Evolutionary conservation across 805 yeast species (phyloP), one percentile per base, ranked within the genome.

Genomic region (Candida xyloterini): DNA sequence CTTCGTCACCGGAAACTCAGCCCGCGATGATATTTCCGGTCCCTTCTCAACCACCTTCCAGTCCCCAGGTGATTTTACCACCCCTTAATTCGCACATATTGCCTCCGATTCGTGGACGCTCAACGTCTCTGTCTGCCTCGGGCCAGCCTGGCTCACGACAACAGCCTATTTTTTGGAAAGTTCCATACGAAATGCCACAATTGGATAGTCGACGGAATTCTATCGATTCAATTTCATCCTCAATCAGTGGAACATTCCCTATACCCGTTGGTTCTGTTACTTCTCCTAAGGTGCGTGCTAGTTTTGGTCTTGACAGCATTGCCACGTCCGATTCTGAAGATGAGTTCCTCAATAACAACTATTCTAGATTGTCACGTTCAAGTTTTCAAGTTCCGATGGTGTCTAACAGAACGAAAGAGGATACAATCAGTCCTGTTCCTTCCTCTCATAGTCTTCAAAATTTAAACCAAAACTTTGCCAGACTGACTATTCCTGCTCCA

Each of bases 181-280:
- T 76, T 4, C 82, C 82, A 6, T 74, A 74, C 51, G 79, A 75
- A 45, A 70, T 75, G 71, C 79, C 81, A 0, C 47, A 41, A 11
- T 44, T 48, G 16, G 43, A 45, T 13, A 47, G 38, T 6, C 47
- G 53, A 15, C 56, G 78, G 35, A 66, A 68, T 3, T 74, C 80
- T 1, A 57, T 73, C 4, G 81, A 75, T 44, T 74, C 79, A 2
- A 53, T 74, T 4, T 62, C 73, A 28, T 74, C 80, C 0, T 67
- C 71, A 11, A 66, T 73, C 24, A 67, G 73, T 26, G 64, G 63
- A 3, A 42, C 43, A 60, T 68, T 30, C 2, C 33, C 30, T 15
- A 11, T 22, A 8, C 48, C 46, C 7, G 37, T 44, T 15, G 46
- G 42, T 24, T 15, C 36, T 15, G 35, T 33, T 18, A 35, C 42